Conservation (phyloP, 306 rosid genomes). For the Senna tora region DNA sequence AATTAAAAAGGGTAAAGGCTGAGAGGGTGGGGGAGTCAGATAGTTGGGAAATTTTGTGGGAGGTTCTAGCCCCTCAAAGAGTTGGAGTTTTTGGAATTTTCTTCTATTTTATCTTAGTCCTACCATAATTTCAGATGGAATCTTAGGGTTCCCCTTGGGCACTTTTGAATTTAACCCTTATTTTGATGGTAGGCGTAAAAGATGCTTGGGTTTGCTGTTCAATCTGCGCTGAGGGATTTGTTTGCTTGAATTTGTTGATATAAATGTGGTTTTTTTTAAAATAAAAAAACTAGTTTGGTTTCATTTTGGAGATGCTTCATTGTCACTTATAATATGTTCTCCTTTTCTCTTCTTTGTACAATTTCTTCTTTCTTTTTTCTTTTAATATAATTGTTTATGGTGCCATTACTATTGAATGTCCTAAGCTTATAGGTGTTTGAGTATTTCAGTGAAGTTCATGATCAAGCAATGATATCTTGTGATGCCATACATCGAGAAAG, state of each 20-base stretch:
- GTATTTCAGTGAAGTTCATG: slow-evolving; percentile 91
- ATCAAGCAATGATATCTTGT: slow-evolving; percentile 83
- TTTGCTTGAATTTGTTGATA: slow-evolving; percentile 8
- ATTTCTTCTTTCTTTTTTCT: neutral
- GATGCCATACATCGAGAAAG: slow-evolving; percentile 91
- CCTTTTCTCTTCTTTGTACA: slow-evolving; percentile 22
- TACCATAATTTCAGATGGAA: too few species aligned
- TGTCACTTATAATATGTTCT: neutral
- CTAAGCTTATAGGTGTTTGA: slow-evolving; percentile 34
- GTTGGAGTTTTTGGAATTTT: too few species aligned
- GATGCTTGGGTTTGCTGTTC: slow-evolving; percentile 15
- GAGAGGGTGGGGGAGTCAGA: too few species aligned
- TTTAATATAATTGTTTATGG: neutral
- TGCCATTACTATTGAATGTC: slow-evolving; percentile 33
- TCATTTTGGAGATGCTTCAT: slow-evolving; percentile 13
- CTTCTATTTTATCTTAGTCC: too few species aligned
- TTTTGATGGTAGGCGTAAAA: neutral
- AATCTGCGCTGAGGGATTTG: slow-evolving; percentile 11
- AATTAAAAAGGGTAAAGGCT: too few species aligned
- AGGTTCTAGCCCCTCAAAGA: too few species aligned
- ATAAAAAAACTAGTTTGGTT: slow-evolving; percentile 1
- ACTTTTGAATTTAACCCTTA: slow-evolving; percentile 5
- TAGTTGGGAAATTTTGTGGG: too few species aligned
- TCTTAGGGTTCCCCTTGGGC: neutral
- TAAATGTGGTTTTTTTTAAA: slow-evolving; percentile 1